These are phyloP conservation scores for Citrullus colocynthis DNA, from an alignment of 306 rosid genomes.

Conservation along the genomic window DNA sequence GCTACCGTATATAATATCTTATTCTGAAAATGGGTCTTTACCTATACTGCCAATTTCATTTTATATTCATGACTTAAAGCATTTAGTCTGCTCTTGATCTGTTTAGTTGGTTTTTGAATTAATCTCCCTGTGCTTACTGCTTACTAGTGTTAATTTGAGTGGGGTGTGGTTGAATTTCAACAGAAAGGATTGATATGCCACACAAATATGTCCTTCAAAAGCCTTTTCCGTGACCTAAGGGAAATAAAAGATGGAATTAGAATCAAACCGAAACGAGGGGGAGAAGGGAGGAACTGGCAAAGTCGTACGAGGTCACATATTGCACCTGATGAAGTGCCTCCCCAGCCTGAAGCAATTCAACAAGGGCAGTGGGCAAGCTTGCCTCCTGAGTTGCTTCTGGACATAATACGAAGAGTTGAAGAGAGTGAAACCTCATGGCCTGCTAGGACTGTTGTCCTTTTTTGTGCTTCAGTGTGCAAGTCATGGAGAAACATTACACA, in stretches of 20 bases:
- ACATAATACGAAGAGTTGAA: slow-evolving; percentile 71
- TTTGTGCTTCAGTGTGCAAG: slow-evolving; percentile 78
- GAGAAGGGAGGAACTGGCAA: slow-evolving; percentile 40
- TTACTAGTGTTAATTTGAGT: neutral
- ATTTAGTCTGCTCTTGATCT: neutral
- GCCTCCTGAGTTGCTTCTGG: slow-evolving; percentile 66
- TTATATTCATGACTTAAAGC: neutral
- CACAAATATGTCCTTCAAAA: slow-evolving; percentile 50
- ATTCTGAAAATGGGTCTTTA: neutral
- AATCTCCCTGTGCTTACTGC: neutral
- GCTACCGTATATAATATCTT: neutral
- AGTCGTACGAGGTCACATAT: slow-evolving; percentile 51
- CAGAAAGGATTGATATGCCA: slow-evolving; percentile 27
- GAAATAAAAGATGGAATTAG: slow-evolving; percentile 68
- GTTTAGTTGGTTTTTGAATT: neutral
- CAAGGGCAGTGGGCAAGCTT: slow-evolving; percentile 58
- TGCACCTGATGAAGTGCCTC: slow-evolving; percentile 43
- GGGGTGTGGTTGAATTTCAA: slow-evolving; percentile 23
- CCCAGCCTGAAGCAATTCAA: slow-evolving; percentile 20
- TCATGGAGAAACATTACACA: slow-evolving; percentile 56
- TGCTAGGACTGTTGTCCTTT: slow-evolving; percentile 39
- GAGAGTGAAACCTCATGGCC: slow-evolving; percentile 77
- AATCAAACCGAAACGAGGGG: slow-evolving; percentile 47
- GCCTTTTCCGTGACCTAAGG: slow-evolving; percentile 48
- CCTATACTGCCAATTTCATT: neutral